A percentile compares a stretch with the other conserved stretches of the same genome.
Conservation (phyloP, 2,329 filamentous ascomycete genomes). For the Talaromyces sp. region DNA sequence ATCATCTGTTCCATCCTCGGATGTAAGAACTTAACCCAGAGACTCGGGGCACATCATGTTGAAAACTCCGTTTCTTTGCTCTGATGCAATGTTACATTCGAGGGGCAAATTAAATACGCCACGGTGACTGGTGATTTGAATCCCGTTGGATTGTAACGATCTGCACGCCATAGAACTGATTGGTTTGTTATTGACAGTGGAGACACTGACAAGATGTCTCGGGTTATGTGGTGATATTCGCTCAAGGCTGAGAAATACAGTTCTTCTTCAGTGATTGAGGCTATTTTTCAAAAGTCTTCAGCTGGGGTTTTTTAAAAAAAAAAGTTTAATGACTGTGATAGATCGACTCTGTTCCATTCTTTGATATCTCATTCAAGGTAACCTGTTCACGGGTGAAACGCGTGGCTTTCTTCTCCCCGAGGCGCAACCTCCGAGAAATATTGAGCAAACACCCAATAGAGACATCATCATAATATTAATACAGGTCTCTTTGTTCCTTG, state of each 20-base stretch:
- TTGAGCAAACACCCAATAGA: neutral
- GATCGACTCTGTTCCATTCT: neutral
- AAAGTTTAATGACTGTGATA: neutral
- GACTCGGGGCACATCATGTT: constrained; percentile 5
- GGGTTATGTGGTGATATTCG: neutral
- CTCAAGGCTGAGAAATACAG: constrained; percentile 5
- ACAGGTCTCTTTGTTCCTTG: neutral
- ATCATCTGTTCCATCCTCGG: constrained; percentile 8
- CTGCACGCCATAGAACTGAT: constrained; percentile 3
- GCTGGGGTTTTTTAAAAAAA: neutral
- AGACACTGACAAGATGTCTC: neutral
- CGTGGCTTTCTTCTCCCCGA: constrained; percentile 12
- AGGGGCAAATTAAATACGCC: constrained; percentile 1
- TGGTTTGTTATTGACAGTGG: neutral
- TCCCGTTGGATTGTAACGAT: neutral
- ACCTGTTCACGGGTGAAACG: constrained; percentile 12
- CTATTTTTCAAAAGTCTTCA: constrained; percentile 5
- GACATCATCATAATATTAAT: neutral
- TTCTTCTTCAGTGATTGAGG: constrained; percentile 7
- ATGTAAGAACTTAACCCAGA: constrained; percentile 16
- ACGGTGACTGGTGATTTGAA: neutral
- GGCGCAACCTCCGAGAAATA: constrained; percentile 11
- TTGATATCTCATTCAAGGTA: neutral
- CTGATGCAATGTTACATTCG: constrained; percentile 11
- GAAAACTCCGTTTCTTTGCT: neutral